Base-by-base conservation (phyloP, 805 yeast genomes). In the Cyberlindnera japonica region DNA sequence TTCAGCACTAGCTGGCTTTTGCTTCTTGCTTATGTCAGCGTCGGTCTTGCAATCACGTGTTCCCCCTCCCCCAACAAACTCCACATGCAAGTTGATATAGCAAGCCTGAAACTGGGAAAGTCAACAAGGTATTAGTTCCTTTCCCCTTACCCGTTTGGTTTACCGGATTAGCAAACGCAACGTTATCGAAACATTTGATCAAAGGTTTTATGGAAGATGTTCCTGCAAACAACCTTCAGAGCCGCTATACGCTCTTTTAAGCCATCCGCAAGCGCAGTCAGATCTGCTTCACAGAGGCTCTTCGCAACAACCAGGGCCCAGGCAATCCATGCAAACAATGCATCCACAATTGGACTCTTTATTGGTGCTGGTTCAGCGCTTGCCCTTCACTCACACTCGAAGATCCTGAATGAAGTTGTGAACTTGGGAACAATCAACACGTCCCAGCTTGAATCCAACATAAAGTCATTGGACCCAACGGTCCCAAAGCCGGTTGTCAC, bases 361-460 rank as follows among this genome's bases (percentile, higher is more conserved):
- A 35, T 51, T 9, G 60, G 61, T 37, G 60, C 59, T 4, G 38
- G 55, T 15, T 35, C 51, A 3, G 48, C 50, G 2, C 29, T 57
- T 1, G 27, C 37, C 0, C 19, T 53, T 3, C 47, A 50, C 12
- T 20, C 53, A 6, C 48, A 55, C 32, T 51, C 57, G 16, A 51
- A 43, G 35, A 53, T 57, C 38, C 31, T 55, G 2, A 55, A 57
- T 21, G 61, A 55, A 21, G 55, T 47, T 16, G 57, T 50, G 3
- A 49, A 47, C 31, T 33, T 56, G 19, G 54, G 54, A 6, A 46
- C 54, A 3, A 51, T 47, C 40, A 48, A 51, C 27, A 39, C 47
- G 11, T 42, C 44, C 13, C 16, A 24, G 6, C 15, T 43, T 4
- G 34, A 44, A 27, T 31, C 39, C 20, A 41, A 39, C 38, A 31